Conservation (phyloP, 2,329 filamentous ascomycete genomes). For the Verticillium albo-atrum region DNA sequence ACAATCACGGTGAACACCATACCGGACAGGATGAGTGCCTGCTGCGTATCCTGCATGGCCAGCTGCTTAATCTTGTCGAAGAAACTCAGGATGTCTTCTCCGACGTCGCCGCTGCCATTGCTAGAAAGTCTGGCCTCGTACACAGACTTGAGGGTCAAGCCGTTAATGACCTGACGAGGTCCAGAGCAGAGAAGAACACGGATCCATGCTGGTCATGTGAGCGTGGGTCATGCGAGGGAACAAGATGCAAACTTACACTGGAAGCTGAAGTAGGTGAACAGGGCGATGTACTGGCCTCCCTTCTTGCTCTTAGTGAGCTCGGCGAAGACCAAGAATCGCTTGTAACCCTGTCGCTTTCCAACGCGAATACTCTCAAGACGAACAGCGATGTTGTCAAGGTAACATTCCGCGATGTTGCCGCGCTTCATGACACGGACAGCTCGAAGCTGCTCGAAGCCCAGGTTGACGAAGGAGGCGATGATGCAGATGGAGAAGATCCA, state of each 20-base stretch:
- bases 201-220: constrained; percentile 63
- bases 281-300: constrained; percentile 81
- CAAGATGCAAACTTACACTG: constrained; percentile 46
- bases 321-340: constrained; percentile 86
- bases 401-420: constrained; percentile 85
- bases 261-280: constrained; percentile 84
- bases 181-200: constrained; percentile 87
- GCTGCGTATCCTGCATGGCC: constrained; percentile 67
- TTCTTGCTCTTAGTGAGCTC: constrained; percentile 89
- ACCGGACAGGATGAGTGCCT: constrained; percentile 77
- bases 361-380: constrained; percentile 79
- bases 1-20: constrained; percentile 92
- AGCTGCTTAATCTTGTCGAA: constrained; percentile 76
- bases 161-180: constrained; percentile 88
- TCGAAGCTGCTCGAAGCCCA: constrained; percentile 73
- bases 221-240: neutral
- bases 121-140: constrained; percentile 69
- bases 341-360: constrained; percentile 73
- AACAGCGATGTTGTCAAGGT: constrained; percentile 82
- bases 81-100: constrained; percentile 61
- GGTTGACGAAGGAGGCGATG: constrained; percentile 80
- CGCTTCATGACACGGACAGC: constrained; percentile 77
- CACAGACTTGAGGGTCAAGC: constrained; percentile 80
- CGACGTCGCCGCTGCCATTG: constrained; percentile 35
- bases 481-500: constrained; percentile 96